Evolutionary conservation across 495 filamentous ascomycete species (phyloP), one percentile per base, ranked within the genome.

Genomic region (Saxophila tyrrhenica): DNA sequence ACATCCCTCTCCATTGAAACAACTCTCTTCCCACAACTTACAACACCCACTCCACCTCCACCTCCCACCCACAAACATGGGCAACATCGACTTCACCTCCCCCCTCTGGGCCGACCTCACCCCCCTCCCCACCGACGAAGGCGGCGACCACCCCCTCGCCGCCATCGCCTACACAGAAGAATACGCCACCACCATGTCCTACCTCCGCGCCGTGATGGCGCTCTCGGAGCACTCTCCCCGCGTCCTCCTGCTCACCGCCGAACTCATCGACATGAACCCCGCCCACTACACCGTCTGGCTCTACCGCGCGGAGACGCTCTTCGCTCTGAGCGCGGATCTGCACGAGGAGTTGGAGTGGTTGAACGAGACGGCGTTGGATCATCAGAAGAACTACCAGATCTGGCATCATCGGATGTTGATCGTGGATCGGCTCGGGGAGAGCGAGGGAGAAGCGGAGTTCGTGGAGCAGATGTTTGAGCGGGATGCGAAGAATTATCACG

Each of bases 231-330:
- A 85, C 72, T 85, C 83, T 16, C 76, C 83, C 35, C 77, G 92
- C 41, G 87, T 81, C 25, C 71, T 98, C 22, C 73, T 73, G n/a
- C 79, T 98, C 45, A 97, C 92, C 1, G 81, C 87, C 58, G 79
- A 90, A 64, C 81, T 97, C 54, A 97, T 97, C 64, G 69, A 72
- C 17, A 79, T 95, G 78, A 98, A 98, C 68, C 87, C 92, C 7
- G 88, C 91, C 10, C 94, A 97, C 68, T 98, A 98, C 71, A 98
- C 94, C 5, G 88, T 97, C 52, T 98, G 92, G 92, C 82, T 98
- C 39, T 98, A 95, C 73, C 82, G 92, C 53, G 86, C 87, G 35
- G 79, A 83, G 58, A 84, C 79, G 35, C 63, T 98, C 24, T 78
- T 84, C 56, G 76, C 78, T 1, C 66, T 95, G 22, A 65, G 78